These are phyloP conservation scores for Triangularia setosa DNA, from an alignment of 2,329 filamentous ascomycete species.

Conservation along the genomic window DNA sequence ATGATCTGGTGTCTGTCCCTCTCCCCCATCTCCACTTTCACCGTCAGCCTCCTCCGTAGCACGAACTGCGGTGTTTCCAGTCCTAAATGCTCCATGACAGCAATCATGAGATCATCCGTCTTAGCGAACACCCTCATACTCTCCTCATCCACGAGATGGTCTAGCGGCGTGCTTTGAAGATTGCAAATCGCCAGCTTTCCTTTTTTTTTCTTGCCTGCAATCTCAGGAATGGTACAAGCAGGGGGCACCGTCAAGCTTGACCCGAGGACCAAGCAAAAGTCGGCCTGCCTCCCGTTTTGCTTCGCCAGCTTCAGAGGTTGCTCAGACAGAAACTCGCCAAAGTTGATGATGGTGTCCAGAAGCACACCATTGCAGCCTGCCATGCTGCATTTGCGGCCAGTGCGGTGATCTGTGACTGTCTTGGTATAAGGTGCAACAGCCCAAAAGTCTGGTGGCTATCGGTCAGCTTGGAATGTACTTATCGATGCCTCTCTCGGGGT, in stretches of 20 bases:
- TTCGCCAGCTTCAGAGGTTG: conserved; percentile 32
- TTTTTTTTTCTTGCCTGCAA: conserved; percentile 29
- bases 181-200: conserved; percentile 43
- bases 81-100: conserved; percentile 38
- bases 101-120: conserved; percentile 38
- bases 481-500: background rate
- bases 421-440: conserved; percentile 42
- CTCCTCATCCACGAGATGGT: conserved; percentile 26
- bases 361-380: conserved; percentile 35
- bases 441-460: conserved; percentile 36
- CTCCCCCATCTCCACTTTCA: conserved; percentile 26
- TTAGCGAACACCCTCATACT: conserved; percentile 34
- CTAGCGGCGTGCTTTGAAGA: conserved; percentile 41
- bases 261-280: conserved; percentile 44
- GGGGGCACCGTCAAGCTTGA: conserved; percentile 43
- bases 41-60: conserved; percentile 32
- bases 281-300: conserved; percentile 38
- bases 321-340: conserved; percentile 37
- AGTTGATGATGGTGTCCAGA: conserved; percentile 44
- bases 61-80: conserved; percentile 37
- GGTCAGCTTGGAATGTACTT: background rate
- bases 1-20: conserved; percentile 23
- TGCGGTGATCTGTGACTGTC: conserved; percentile 43
- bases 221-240: conserved; percentile 39
- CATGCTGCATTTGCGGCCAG: conserved; percentile 39